Percentiles rank a stretch among this genome's conserved stretches.
phyloP scores from a whole-genome alignment of 495 filamentous ascomycete genomes.

The Diplogelasinospora grovesii region DNA sequence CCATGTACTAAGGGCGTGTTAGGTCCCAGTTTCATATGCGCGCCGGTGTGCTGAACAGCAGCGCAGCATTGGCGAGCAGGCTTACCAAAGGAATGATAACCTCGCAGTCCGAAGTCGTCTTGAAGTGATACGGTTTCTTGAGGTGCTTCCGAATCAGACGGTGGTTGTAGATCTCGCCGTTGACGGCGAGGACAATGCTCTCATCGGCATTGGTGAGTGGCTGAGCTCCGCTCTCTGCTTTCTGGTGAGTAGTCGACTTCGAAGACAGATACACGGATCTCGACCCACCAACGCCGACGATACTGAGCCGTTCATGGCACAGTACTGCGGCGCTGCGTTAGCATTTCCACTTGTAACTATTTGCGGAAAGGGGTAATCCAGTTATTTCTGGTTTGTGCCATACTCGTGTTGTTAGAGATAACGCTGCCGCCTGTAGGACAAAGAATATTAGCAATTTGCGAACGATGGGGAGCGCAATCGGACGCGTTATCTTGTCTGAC shows the following conservation, averaged over 20 bases:
- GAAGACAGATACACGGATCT: constrained; percentile 14
- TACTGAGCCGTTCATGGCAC: constrained; percentile 92
- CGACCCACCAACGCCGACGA: constrained; percentile 88
- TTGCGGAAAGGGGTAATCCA: constrained; percentile 15
- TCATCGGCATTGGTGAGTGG: constrained; percentile 88
- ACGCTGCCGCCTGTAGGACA: constrained; percentile 69
- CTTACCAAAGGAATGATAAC: constrained; percentile 94
- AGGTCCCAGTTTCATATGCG: background rate
- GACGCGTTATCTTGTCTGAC: constrained; percentile 15
- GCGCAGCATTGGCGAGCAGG: constrained; percentile 5
- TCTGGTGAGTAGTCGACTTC: constrained; percentile 23
- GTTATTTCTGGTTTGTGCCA: constrained; percentile 6
- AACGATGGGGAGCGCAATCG: constrained; percentile 14
- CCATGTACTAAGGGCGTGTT: constrained; percentile 60
- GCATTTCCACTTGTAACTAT: constrained; percentile 2
- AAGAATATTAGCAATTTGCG: no score
- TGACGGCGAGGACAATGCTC: constrained; percentile 86
- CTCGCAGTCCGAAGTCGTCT: constrained; percentile 97
- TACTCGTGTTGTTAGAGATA: constrained; percentile 84
- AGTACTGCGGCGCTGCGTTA: constrained; percentile 57
- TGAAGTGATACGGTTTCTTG: constrained; percentile 80
- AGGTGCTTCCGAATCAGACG: constrained; percentile 80
- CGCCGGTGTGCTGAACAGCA: no score
- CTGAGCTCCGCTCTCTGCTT: constrained; percentile 83
- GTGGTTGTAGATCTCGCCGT: constrained; percentile 99